Evolutionary conservation across 1,284 basidiomycete species (phyloP), one percentile per base, ranked within the genome.

Genomic region (Boletus smithii): DNA sequence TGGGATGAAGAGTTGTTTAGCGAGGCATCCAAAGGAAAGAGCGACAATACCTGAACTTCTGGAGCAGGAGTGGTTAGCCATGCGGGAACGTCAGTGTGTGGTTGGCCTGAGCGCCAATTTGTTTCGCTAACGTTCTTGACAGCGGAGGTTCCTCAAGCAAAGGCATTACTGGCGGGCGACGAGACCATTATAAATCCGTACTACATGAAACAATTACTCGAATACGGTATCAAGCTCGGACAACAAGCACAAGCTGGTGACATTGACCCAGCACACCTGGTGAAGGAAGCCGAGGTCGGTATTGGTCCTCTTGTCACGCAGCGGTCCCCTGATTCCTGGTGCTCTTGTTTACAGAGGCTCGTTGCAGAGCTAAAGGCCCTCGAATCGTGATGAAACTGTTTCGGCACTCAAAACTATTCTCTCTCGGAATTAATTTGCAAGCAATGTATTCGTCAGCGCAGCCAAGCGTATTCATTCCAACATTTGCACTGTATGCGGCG

Each of bases 31-130:
- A 16, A 91, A 90, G 67, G 80, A 86, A 54, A 72, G 92, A 35
- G 81, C 83, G 49, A 83, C 84, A n/a, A 94, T 95, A 56, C 89
- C 90, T 2, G 80, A 84, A 55, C 66, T 88, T 54, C 56, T 87
- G 57, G 73, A 79, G 42, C 76, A 85, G 53, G 77, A 77, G 40
- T 88, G 86, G 86, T 59, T 88, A 39, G 69, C 74, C 3, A 75
- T 80, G 74, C 73, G 73, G 55, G 78, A 82, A 55, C 65, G 75
- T 76, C 48, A 60, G 70, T 62, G 18, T 20, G 22, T 13, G 42
- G 30, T n/a, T 22, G 26, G 29, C 40, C 39, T 37, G 31, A 20
- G 22, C 10, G 57, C 56, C 61, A 62, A 42, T 2, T 49, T 18
- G 30, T 26, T 53, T 27, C 24, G 8, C 33, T 62, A 3, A 67